These are phyloP conservation scores for Amanita molliuscula DNA, from an alignment of 768 basidiomycete species.

Conservation along the genomic window DNA sequence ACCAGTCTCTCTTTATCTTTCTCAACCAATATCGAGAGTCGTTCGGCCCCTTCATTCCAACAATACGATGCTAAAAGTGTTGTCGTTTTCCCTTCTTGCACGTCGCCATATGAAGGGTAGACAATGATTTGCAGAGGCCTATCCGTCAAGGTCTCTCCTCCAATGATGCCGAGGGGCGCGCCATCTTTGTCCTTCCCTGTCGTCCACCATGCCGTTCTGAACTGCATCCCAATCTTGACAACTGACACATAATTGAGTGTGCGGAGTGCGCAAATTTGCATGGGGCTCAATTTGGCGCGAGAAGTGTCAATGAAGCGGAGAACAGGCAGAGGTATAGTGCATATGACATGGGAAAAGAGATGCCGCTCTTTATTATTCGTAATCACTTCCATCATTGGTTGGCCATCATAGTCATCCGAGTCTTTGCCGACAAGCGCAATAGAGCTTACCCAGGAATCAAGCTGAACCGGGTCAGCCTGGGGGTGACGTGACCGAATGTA, in stretches of 20 bases:
- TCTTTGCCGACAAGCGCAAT: background rate
- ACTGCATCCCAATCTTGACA: background rate
- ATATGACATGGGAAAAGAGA: constrained; percentile 17
- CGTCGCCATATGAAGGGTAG: background rate
- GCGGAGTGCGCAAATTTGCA: background rate
- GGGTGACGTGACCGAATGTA: background rate
- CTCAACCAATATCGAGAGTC: background rate
- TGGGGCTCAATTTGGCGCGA: constrained; percentile 11
- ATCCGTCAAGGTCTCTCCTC: background rate
- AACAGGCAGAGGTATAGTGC: constrained; percentile 20
- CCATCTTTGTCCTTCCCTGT: constrained; percentile 15
- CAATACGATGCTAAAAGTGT: background rate
- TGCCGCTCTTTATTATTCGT: background rate
- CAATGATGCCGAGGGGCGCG: background rate
- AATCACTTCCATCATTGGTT: background rate
- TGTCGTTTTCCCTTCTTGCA: background rate
- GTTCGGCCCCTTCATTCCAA: background rate
- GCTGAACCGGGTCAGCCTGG: background rate
- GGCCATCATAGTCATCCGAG: background rate
- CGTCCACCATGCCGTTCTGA: constrained; percentile 7
- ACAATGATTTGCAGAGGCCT: background rate
- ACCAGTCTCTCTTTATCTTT: background rate
- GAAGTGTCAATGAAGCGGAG: constrained; percentile 20
- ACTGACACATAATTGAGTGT: background rate
- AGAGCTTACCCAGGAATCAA: background rate